phyloP scores from a whole-genome alignment of 1,284 basidiomycete genomes.

The Apiotrichum akiyoshidainum region DNA sequence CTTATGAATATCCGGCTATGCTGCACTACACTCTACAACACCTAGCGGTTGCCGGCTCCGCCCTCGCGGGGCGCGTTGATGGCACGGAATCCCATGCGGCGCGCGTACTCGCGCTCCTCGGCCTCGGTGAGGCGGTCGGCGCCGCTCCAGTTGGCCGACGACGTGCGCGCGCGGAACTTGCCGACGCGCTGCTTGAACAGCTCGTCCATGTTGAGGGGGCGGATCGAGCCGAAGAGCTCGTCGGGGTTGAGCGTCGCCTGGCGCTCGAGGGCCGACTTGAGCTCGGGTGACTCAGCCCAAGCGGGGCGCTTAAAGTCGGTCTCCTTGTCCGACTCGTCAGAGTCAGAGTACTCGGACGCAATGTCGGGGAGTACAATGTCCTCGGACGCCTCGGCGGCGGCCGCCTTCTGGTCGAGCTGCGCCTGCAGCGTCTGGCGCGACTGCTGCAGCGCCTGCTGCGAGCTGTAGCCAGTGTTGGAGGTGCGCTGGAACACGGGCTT shows the following conservation, averaged over 20 bases:
- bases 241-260: conserved; percentile 86
- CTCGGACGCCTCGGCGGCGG: conserved; percentile 50
- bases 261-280: conserved; percentile 68
- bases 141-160: conserved; percentile 89
- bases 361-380: conserved; percentile 81
- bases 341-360: conserved; percentile 91
- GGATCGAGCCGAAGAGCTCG: conserved; percentile 82
- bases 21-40: neutral
- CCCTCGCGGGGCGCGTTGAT: conserved; percentile 19
- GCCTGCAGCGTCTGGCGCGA: conserved; percentile 40
- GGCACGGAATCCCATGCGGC: conserved; percentile 76
- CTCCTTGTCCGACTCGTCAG: conserved; percentile 79
- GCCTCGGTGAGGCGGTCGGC: conserved; percentile 74
- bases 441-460: conserved; percentile 12
- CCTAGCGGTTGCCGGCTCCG: conserved; percentile 6
- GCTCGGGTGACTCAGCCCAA: conserved; percentile 89
- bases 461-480: conserved; percentile 10
- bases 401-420: conserved; percentile 54
- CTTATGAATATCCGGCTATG: too few species aligned
- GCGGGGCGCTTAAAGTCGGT: conserved; percentile 56
- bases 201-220: conserved; percentile 72
- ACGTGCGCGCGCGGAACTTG: conserved; percentile 77
- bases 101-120: conserved; percentile 81
- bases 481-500: conserved; percentile 26
- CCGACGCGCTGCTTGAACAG: conserved; percentile 60